Evolutionary conservation across 2,329 filamentous ascomycete species (phyloP).

Genomic region (Aspergillus neotritici): DNA sequence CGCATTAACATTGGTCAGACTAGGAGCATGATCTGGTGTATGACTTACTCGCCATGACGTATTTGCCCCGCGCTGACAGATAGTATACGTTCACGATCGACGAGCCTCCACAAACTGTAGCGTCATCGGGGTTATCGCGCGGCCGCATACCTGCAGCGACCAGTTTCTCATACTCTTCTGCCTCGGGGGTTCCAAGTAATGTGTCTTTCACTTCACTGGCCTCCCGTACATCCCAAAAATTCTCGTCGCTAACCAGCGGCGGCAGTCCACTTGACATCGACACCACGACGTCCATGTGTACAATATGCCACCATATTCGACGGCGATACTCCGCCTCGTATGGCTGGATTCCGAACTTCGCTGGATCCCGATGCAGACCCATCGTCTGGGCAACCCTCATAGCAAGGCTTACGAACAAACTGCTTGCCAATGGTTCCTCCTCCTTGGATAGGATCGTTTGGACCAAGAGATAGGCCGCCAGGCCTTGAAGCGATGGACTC

Average conservation of each 20-base stretch:
- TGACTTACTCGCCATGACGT: slow-evolving; percentile 41
- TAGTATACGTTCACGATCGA: slow-evolving; percentile 42
- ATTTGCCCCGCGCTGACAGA: slow-evolving; percentile 41
- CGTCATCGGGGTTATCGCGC: slow-evolving; percentile 39
- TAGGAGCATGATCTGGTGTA: neutral
- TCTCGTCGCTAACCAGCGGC: slow-evolving; percentile 43
- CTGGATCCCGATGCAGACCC: slow-evolving; percentile 46
- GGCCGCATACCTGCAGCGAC: slow-evolving; percentile 28
- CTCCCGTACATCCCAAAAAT: slow-evolving; percentile 45
- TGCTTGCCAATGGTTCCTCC: slow-evolving; percentile 46
- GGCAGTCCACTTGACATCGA: slow-evolving; percentile 46
- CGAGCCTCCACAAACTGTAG: slow-evolving; percentile 35
- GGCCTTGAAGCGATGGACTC: slow-evolving; percentile 40
- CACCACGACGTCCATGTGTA: slow-evolving; percentile 46
- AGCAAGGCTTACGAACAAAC: slow-evolving; percentile 44
- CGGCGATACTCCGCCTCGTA: slow-evolving; percentile 43
- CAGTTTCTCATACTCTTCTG: slow-evolving; percentile 32
- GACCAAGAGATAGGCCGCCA: slow-evolving; percentile 45
- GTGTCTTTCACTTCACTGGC: slow-evolving; percentile 46
- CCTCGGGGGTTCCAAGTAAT: slow-evolving; percentile 34
- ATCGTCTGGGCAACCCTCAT: slow-evolving; percentile 46
- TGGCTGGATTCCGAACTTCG: slow-evolving; percentile 42
- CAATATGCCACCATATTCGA: slow-evolving; percentile 46
- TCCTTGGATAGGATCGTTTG: slow-evolving; percentile 44
- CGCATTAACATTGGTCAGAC: neutral